Conservation (phyloP, 805 yeast genomes). For the Yarrowia sp. region DNA sequence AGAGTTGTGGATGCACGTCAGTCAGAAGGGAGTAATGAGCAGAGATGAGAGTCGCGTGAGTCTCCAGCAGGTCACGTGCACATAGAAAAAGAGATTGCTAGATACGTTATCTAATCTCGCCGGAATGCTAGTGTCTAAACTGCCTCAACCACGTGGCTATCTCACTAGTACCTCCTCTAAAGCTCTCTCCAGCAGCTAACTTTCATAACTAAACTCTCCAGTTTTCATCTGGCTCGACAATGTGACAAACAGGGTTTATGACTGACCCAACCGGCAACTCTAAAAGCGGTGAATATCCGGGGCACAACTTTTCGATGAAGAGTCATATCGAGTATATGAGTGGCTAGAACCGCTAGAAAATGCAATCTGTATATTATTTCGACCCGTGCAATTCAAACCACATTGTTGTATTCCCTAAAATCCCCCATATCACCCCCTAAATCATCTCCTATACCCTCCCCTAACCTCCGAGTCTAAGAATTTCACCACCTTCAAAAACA, state of each 20-base stretch:
- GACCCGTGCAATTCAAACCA: no score
- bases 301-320: background rate
- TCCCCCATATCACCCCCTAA: background rate
- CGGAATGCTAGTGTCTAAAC: no score
- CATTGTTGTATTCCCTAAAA: no score
- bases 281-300: conserved; percentile 17
- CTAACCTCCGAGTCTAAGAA: conserved; percentile 23
- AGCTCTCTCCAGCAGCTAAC: background rate
- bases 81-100: no score
- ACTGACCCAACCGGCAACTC: conserved; percentile 5
- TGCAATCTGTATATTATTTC: background rate
- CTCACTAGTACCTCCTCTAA: background rate
- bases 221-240: no score
- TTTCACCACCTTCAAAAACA: background rate
- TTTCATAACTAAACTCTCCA: background rate
- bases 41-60: no score
- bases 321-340: background rate
- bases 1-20: background rate
- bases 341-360: background rate
- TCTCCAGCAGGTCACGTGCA: no score
- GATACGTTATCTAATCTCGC: no score
- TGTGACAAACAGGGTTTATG: background rate
- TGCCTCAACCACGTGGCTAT: no score
- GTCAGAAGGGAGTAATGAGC: no score
- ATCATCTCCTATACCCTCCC: background rate